Evolutionary conservation across 2,329 filamentous ascomycete species (phyloP), one percentile per base, ranked within the genome.

Genomic region (Sarocladium oryzae): DNA sequence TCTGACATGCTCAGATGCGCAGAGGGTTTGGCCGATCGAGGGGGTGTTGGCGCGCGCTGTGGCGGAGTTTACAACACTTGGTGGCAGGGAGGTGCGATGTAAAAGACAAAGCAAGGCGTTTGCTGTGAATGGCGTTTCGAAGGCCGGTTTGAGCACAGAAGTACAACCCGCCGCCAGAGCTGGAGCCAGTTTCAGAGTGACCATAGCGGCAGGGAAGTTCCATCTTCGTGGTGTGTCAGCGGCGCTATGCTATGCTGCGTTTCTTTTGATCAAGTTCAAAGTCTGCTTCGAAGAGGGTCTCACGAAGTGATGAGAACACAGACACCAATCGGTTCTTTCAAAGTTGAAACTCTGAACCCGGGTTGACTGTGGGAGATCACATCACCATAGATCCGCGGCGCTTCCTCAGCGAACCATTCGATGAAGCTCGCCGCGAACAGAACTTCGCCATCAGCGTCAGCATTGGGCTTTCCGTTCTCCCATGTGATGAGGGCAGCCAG

Each of bases 121-220:
- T 2, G 84, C 79, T 36, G 84, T 86, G 61, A 88, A 80, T 0
- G 86, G 86, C 1, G 86, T 89, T 63, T 87, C 84, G 2, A 84
- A 83, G 4, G 78, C 82, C 1, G 84, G 81, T 68, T 88, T 88
- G 18, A 78, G 72, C 15, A 89, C 75, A 76, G 89, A 86, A 1
- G 84, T 87, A 66, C 84, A 88, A 21, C 85, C 85, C n/a, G 84
- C 84, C 15, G 85, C 85, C 18, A 88, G 69, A 2, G 78, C 79
- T 1, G 79, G 65, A 2, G 64, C 69, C 15, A 68, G 60, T 51
- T 74, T 73, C 23, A 70, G 60, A 2, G 71, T 70, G 33, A 77
- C 69, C 76, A 79, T 80, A 28, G 74, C 76, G 15, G 71, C 69
- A 10, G 77, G 77, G 58, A 85, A 86, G 65, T 86, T 86, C 81